Evolutionary conservation across 345 rosid species (phyloP), one percentile per base, ranked within the genome.

Genomic region (Citrus australasica): DNA sequence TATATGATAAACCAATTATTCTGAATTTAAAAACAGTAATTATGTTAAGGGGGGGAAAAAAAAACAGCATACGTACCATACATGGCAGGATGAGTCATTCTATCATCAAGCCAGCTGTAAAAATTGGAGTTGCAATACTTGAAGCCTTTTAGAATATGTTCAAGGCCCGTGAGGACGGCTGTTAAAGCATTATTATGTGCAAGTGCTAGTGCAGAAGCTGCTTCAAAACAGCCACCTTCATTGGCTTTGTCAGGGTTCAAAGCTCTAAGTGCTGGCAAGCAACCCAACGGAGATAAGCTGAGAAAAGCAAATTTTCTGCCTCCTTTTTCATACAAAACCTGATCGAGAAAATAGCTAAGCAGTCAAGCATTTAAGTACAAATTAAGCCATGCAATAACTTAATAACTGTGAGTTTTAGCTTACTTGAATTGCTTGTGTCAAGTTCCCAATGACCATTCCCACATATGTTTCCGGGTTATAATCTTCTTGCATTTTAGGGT

Each of bases 381-480:
- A 46, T 13, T 46, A 46, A 13, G 51, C 51, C 51, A 3, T 46
- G 51, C 51, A 13, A 46, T 46, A 46, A 46, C 51, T 46, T 46
- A 13, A 13, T 1, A 10, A 42, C 51, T 10, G 14, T 46, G 16
- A 24, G 4, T 53, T 68, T 68, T 51, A 27, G n/a, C 73, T 83
- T 79, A 87, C 89, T 79, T 90, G 87, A 62, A 90, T 83, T 37
- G 84, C 61, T 53, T 75, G 81, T 14, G 93, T 85, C 77, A 90
- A 80, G 80, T 90, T 90, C 22, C 90, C 89, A 27, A 90, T 73
- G 38, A 90, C 91, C 87, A 83, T 84, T n/a, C 83, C 84, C 65
- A 85, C 76, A 38, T 79, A 90, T 2, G 60, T 69, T 69, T 86
- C 85, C 11, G 87, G 88, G 11, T 27, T 48, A 68, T 84, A 83